Percentiles rank a stretch among this genome's conserved stretches.
These are phyloP conservation scores for Psilocybe mexicana DNA, from an alignment of 1,284 basidiomycete species.

Conservation along the genomic window DNA sequence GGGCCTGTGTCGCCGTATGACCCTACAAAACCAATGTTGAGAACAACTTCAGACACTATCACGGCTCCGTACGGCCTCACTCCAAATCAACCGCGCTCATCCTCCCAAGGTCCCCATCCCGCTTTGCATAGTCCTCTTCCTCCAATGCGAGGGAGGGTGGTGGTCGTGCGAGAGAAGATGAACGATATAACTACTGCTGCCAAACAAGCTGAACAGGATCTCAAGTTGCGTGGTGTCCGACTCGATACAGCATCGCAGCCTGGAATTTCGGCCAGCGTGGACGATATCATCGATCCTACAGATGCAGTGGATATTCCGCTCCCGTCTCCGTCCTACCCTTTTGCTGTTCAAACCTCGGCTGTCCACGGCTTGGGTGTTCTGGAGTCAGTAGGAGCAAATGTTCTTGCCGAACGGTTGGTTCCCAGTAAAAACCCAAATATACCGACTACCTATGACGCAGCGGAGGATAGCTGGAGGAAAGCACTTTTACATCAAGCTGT, in stretches of 20 bases:
- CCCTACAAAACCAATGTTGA: constrained; percentile 46
- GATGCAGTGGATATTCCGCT: constrained; percentile 75
- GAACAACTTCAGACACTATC: constrained; percentile 65
- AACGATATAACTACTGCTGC: constrained; percentile 65
- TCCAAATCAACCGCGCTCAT: constrained; percentile 39
- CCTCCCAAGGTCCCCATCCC: constrained; percentile 39
- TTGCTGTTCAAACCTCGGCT: constrained; percentile 72
- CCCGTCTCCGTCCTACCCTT: constrained; percentile 62
- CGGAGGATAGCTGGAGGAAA: constrained; percentile 66
- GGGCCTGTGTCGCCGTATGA: constrained; percentile 35
- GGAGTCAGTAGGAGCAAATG: constrained; percentile 69
- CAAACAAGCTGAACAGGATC: constrained; percentile 69
- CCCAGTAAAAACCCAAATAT: constrained; percentile 62
- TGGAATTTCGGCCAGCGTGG: constrained; percentile 32
- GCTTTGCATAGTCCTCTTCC: constrained; percentile 35
- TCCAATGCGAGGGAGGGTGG: constrained; percentile 54
- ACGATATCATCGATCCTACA: constrained; percentile 75
- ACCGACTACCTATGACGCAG: constrained; percentile 55
- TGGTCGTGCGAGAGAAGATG: constrained; percentile 79
- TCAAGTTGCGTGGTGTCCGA: constrained; percentile 52
- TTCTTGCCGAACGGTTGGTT: constrained; percentile 68
- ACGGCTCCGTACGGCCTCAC: constrained; percentile 42
- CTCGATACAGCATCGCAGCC: constrained; percentile 36
- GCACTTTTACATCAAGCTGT: constrained; percentile 71
- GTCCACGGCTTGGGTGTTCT: constrained; percentile 66